Evolutionary conservation across 2,329 filamentous ascomycete genomes (phyloP).

Genomic region (Arthrobotrys megalospora): DNA sequence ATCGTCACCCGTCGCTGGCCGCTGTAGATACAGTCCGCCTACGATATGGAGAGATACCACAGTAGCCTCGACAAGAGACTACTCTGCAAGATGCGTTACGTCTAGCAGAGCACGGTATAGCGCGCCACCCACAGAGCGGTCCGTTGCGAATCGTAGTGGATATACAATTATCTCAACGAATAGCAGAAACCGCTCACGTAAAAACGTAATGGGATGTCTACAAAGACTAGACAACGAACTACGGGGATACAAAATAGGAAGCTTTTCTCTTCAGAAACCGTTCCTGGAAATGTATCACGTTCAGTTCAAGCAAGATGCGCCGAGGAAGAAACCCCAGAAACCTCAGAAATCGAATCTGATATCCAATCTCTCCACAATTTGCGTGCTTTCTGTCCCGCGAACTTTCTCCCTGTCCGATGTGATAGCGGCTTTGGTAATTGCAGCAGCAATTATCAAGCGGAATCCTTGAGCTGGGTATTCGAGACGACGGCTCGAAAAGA

Average conservation of each 20-base stretch:
- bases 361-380: constrained; percentile 44
- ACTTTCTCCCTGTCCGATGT: constrained; percentile 51
- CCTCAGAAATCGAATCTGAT: constrained; percentile 38
- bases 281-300: constrained; percentile 60
- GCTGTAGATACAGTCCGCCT: constrained; percentile 25
- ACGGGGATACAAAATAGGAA: constrained; percentile 60
- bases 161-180: constrained; percentile 36
- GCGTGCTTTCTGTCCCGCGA: constrained; percentile 41
- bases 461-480: constrained; percentile 57
- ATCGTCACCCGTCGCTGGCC: constrained; percentile 47
- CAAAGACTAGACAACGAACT: constrained; percentile 50
- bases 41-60: constrained; percentile 3
- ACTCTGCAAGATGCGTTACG: constrained; percentile 31
- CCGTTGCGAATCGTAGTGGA: constrained; percentile 8
- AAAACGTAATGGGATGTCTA: constrained; percentile 40
- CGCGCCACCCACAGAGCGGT: constrained; percentile 31
- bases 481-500: constrained; percentile 57
- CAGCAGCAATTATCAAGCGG: constrained; percentile 56
- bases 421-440: constrained; percentile 58
- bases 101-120: constrained; percentile 49
- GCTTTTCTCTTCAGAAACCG: constrained; percentile 54
- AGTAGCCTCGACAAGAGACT: constrained; percentile 1
- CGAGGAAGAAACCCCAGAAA: constrained; percentile 34
- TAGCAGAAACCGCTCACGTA: constrained; percentile 60
- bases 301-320: constrained; percentile 56